Evolutionary conservation across 768 basidiomycete genomes (phyloP).

Genomic region (Suillus ampliporus): DNA sequence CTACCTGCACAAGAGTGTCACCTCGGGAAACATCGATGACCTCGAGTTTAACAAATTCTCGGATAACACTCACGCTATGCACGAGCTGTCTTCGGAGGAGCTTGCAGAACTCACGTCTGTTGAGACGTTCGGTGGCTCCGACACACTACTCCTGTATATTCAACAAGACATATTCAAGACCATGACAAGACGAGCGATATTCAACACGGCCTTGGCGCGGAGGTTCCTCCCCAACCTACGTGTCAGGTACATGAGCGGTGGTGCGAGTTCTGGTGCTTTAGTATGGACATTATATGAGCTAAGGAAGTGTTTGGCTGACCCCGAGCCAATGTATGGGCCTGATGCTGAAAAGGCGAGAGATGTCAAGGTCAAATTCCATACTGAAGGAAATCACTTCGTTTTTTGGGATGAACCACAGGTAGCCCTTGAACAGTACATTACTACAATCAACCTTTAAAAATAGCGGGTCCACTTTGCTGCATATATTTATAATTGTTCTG

Average conservation of each 20-base stretch:
- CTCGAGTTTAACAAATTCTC: slow-evolving; percentile 9
- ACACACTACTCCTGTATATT: neutral
- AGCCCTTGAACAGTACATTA: too few relatives aligned
- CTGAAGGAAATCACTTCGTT: too few relatives aligned
- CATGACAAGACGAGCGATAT: slow-evolving; percentile 11
- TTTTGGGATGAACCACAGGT: too few relatives aligned
- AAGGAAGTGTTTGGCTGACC: slow-evolving; percentile 1
- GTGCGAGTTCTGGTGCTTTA: neutral
- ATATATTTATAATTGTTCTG: too few relatives aligned
- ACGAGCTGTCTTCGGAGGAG: slow-evolving; percentile 5
- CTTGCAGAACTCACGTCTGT: slow-evolving; percentile 6
- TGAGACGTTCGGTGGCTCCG: slow-evolving; percentile 4
- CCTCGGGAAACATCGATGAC: slow-evolving; percentile 4
- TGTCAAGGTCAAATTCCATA: too few relatives aligned
- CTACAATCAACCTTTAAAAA: too few relatives aligned
- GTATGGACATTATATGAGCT: slow-evolving; percentile 7
- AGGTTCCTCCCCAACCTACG: slow-evolving; percentile 7
- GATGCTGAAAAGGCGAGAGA: too few relatives aligned
- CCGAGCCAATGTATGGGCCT: too few relatives aligned
- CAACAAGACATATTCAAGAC: neutral
- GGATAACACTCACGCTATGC: neutral
- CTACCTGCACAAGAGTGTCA: slow-evolving; percentile 2
- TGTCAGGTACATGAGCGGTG: slow-evolving; percentile 10
- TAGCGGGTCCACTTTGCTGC: too few relatives aligned
- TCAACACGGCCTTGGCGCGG: slow-evolving; percentile 10